A percentile compares a stretch with the other conserved stretches of the same genome.
These are phyloP conservation scores for Zymoseptoria passerinii DNA, from an alignment of 2,329 filamentous ascomycete genomes.

Conservation along the genomic window DNA sequence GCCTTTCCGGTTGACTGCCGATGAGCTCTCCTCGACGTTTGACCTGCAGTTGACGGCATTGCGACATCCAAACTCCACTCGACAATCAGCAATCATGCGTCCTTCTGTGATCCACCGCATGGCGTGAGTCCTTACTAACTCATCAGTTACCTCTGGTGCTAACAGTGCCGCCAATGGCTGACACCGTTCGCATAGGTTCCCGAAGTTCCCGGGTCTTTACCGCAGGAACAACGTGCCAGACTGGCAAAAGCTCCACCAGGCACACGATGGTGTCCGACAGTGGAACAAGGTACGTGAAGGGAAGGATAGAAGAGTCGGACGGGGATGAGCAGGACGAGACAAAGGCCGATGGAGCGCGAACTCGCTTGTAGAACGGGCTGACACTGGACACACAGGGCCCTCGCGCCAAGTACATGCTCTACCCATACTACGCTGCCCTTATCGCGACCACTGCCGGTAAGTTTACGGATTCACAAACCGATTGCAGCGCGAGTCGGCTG, in stretches of 20 bases:
- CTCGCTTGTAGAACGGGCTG: background rate
- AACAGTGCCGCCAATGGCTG: constrained; percentile 2
- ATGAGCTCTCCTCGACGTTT: background rate
- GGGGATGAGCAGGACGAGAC: background rate
- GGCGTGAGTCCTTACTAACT: constrained; percentile 29
- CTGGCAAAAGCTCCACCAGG: constrained; percentile 68
- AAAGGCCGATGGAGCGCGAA: background rate
- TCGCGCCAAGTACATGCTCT: constrained; percentile 56
- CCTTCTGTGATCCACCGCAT: constrained; percentile 35
- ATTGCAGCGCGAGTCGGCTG: background rate
- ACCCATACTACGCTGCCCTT: constrained; percentile 55
- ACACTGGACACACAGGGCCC: constrained; percentile 43
- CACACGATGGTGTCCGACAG: constrained; percentile 61
- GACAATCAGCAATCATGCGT: constrained; percentile 16
- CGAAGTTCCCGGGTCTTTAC: constrained; percentile 44
- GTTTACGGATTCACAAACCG: constrained; percentile 19
- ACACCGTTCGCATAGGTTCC: constrained; percentile 8
- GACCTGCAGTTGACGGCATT: constrained; percentile 1
- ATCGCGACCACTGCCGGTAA: constrained; percentile 43
- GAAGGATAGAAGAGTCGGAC: constrained; percentile 3
- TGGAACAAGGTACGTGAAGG: constrained; percentile 64
- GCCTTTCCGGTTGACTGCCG: background rate
- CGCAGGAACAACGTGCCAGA: constrained; percentile 68
- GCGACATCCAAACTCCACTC: background rate
- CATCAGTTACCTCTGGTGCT: background rate